Evolutionary conservation across 73 alveolate species (phyloP).

Genomic region (Tetrahymena borealis): DNA sequence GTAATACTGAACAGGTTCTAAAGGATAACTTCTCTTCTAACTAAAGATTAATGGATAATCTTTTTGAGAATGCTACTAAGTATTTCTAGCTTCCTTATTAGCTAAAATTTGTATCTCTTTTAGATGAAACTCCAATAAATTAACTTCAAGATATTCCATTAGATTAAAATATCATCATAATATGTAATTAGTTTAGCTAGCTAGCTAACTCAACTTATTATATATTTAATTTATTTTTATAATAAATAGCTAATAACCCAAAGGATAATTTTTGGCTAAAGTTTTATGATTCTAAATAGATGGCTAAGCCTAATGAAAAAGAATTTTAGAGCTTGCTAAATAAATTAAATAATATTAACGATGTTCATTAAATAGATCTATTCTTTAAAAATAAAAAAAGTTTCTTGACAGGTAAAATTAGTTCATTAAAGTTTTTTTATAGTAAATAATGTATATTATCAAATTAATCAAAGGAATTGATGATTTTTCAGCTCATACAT

Average conservation of each 20-base stretch:
- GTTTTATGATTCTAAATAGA: not conserved
- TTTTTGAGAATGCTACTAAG: not conserved
- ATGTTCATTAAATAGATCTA: not conserved
- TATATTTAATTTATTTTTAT: not conserved
- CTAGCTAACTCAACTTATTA: not conserved
- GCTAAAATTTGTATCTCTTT: not conserved
- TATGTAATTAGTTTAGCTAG: not conserved
- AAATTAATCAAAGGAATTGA: too few relatives aligned
- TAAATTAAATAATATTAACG: not conserved
- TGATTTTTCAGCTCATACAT: too few relatives aligned
- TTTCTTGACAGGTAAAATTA: not conserved
- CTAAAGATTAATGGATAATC: not conserved
- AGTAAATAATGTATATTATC: too few relatives aligned
- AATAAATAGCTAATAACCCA: not conserved
- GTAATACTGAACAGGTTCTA: not conserved
- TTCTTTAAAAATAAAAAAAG: not conserved
- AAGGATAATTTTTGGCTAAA: not conserved
- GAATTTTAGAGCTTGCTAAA: not conserved
- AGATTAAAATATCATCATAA: not conserved
- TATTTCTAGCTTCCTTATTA: not conserved
- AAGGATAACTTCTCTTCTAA: not conserved
- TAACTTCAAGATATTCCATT: not conserved
- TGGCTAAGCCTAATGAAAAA: not conserved
- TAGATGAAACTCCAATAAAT: not conserved
- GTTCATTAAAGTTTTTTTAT: too few relatives aligned